Conservation (phyloP, 83 land plant genomes). For the Isoetes engelmannii region DNA sequence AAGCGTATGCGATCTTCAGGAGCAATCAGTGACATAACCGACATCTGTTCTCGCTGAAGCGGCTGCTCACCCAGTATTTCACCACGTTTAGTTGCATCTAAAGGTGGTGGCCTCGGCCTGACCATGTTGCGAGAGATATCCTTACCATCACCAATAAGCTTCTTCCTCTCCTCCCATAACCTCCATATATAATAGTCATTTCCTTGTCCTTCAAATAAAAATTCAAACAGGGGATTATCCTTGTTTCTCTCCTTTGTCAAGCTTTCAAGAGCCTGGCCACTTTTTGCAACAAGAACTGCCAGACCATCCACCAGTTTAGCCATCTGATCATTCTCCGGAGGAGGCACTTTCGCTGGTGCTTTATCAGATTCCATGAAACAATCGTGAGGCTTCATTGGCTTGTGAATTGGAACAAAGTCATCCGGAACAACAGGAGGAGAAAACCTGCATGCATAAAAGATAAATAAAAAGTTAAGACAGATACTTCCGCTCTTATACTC, state of each 20-base stretch:
- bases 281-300: conserved; percentile 74
- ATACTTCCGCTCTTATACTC: background rate
- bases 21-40: conserved; percentile 18
- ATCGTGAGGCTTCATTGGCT: conserved; percentile 49
- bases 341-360: conserved; percentile 60
- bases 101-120: background rate
- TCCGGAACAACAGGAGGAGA: conserved; percentile 74
- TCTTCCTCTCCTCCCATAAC: conserved; percentile 81
- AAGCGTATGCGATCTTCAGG: conserved; percentile 34
- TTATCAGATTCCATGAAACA: conserved; percentile 22
- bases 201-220: conserved; percentile 78
- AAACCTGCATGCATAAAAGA: conserved; percentile 44
- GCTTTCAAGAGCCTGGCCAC: conserved; percentile 81
- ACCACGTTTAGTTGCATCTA: conserved; percentile 1
- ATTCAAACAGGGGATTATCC: conserved; percentile 64
- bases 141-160: conserved; percentile 37
- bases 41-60: conserved; percentile 5
- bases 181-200: conserved; percentile 71
- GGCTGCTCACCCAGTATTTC: conserved; percentile 38
- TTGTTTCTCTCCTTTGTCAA: conserved; percentile 72
- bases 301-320: conserved; percentile 75
- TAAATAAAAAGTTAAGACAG: background rate
- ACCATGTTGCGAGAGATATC: conserved; percentile 2
- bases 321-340: conserved; percentile 66
- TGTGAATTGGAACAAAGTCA: conserved; percentile 57